phyloP scores from a whole-genome alignment of 768 basidiomycete species.

The Suillus occidentalis region DNA sequence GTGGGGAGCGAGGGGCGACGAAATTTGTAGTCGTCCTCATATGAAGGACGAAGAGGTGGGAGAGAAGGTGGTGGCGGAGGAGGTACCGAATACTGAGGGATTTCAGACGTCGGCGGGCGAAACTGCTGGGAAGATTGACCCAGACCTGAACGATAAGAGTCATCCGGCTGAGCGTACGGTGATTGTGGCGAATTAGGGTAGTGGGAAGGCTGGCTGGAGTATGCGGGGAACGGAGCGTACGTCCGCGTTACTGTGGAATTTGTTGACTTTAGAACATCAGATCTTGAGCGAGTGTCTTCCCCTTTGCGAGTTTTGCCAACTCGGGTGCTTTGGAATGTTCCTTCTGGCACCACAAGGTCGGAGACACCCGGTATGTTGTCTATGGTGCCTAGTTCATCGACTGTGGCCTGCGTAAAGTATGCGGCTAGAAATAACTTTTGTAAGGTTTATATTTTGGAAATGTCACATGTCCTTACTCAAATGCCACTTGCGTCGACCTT shows the following conservation, averaged over 20 bases:
- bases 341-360: constrained; percentile 64
- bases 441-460: neutral
- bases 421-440: constrained; percentile 50
- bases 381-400: constrained; percentile 69
- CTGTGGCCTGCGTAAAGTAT: constrained; percentile 77
- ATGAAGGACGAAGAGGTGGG: constrained; percentile 27
- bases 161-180: constrained; percentile 19
- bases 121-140: constrained; percentile 26
- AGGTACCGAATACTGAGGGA: constrained; percentile 29
- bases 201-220: constrained; percentile 26
- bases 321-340: constrained; percentile 68
- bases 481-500: constrained; percentile 78
- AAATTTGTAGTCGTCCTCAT: constrained; percentile 32
- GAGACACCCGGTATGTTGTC: constrained; percentile 63
- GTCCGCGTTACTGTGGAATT: constrained; percentile 35
- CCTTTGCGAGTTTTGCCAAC: constrained; percentile 49
- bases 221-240: constrained; percentile 43
- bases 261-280: constrained; percentile 33
- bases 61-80: constrained; percentile 27
- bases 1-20: constrained; percentile 32
- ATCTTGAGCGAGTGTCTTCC: constrained; percentile 37
- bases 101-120: constrained; percentile 21
- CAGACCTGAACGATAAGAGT: constrained; percentile 20
- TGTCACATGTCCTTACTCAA: constrained; percentile 52
- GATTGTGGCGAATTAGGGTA: constrained; percentile 25